phyloP scores from a whole-genome alignment of 2,329 filamentous ascomycete species.

The Byssoonygena ceratinophila region DNA sequence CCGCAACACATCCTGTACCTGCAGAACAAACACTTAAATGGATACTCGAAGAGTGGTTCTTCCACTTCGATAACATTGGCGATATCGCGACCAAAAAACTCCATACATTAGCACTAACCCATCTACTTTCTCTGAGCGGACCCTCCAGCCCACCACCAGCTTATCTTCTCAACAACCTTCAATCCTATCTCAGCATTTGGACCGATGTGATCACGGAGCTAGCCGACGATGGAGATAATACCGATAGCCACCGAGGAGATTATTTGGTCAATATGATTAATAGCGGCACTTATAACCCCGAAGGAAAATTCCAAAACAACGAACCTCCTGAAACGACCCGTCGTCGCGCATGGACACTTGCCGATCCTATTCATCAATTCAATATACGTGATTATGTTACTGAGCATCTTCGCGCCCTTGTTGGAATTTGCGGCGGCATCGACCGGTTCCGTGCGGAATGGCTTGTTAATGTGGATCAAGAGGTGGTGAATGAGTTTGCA shows the following conservation, averaged over 20 bases:
- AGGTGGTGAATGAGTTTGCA: conserved; percentile 28
- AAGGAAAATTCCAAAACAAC: conserved; percentile 26
- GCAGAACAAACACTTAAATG: conserved; percentile 32
- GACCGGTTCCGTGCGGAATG: conserved; percentile 36
- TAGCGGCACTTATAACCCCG: conserved; percentile 20
- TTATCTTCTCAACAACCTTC: conserved; percentile 36
- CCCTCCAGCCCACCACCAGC: conserved; percentile 29
- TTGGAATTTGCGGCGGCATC: conserved; percentile 32
- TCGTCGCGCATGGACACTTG: conserved; percentile 31
- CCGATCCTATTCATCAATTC: conserved; percentile 35
- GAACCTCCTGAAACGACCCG: conserved; percentile 35
- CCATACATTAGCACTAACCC: conserved; percentile 37
- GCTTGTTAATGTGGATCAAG: conserved; percentile 35
- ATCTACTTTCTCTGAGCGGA: conserved; percentile 33
- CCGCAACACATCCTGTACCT: conserved; percentile 24
- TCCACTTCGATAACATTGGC: conserved; percentile 40
- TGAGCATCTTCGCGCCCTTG: conserved; percentile 32
- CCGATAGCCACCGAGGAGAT: conserved; percentile 27
- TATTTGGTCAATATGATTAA: conserved; percentile 35
- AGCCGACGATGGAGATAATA: conserved; percentile 33
- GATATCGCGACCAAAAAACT: conserved; percentile 40
- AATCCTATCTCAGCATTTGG: conserved; percentile 40
- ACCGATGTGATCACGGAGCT: conserved; percentile 39
- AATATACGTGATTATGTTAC: conserved; percentile 38
- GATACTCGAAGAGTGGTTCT: conserved; percentile 41